A percentile compares a stretch with the other conserved stretches of the same genome.
Conservation (phyloP, 1,284 basidiomycete species). For the Porogramme epimiltina region DNA sequence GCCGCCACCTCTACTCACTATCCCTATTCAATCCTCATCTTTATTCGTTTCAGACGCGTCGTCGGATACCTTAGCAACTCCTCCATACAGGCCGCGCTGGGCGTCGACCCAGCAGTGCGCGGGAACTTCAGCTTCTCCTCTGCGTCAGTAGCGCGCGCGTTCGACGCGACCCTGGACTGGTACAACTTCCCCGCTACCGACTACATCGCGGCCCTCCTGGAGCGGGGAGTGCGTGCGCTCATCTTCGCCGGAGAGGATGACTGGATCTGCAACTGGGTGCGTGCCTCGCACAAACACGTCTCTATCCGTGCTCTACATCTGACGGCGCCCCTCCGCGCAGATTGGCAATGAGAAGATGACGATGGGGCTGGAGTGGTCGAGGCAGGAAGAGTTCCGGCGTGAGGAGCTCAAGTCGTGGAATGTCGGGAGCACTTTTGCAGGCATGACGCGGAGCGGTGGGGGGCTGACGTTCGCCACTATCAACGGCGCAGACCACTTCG, state of each 20-base stretch:
- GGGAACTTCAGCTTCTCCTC: constrained; percentile 55
- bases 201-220: constrained; percentile 73
- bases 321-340: not conserved
- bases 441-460: constrained; percentile 55
- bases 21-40: not conserved
- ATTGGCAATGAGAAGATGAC: constrained; percentile 69
- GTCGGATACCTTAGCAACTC: constrained; percentile 56
- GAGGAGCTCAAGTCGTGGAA: constrained; percentile 58
- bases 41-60: constrained; percentile 42
- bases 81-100: constrained; percentile 53
- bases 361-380: constrained; percentile 63
- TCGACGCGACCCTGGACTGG: not conserved
- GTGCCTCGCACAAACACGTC: not conserved
- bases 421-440: constrained; percentile 47
- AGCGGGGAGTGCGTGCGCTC: constrained; percentile 71
- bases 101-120: constrained; percentile 50
- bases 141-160: constrained; percentile 1
- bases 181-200: constrained; percentile 43
- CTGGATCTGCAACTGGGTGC: constrained; percentile 76
- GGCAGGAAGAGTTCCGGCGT: constrained; percentile 48
- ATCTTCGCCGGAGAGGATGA: constrained; percentile 77
- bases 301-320: not conserved
- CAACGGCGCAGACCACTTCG: constrained; percentile 63
- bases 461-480: constrained; percentile 67
- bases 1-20: not conserved